Percentiles rank a stretch among this genome's conserved stretches.
phyloP scores from a whole-genome alignment of 2,329 filamentous ascomycete species.

The Furcasterigmium sp. region DNA sequence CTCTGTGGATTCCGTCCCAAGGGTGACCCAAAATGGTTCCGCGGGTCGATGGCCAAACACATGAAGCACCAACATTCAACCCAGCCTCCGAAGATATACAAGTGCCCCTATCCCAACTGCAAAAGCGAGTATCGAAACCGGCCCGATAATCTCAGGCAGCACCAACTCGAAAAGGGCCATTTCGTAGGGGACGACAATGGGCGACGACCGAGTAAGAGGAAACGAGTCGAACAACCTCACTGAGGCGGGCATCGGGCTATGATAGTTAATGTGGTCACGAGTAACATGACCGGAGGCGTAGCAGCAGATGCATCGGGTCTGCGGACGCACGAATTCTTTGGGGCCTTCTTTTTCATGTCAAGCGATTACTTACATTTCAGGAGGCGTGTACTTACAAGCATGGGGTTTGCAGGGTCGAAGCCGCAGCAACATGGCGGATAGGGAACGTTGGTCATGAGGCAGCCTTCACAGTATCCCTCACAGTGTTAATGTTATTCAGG shows the following conservation, averaged over 20 bases:
- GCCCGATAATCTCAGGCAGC: constrained; percentile 49
- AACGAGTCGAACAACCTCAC: constrained; percentile 26
- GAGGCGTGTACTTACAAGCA: too few relatives aligned
- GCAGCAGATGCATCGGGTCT: too few relatives aligned
- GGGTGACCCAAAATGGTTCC: constrained; percentile 53
- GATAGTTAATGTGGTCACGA: too few relatives aligned
- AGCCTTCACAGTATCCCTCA: background rate
- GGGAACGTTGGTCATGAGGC: too few relatives aligned
- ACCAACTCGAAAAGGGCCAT: constrained; percentile 51
- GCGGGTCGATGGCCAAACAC: constrained; percentile 54
- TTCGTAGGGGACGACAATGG: constrained; percentile 37
- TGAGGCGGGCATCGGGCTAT: background rate
- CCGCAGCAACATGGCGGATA: too few relatives aligned
- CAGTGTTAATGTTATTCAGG: background rate
- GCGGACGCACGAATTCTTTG: too few relatives aligned
- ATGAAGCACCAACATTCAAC: constrained; percentile 48
- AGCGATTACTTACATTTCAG: too few relatives aligned
- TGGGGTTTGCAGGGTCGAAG: too few relatives aligned
- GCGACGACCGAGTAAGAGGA: constrained; percentile 40
- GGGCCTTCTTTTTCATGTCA: too few relatives aligned
- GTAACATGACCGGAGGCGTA: too few relatives aligned
- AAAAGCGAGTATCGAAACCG: constrained; percentile 51
- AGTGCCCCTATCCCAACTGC: constrained; percentile 48
- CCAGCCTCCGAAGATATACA: constrained; percentile 44
- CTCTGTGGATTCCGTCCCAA: constrained; percentile 51